These are phyloP conservation scores for Hortaea werneckii DNA, from an alignment of 2,329 filamentous ascomycete species.

Conservation along the genomic window DNA sequence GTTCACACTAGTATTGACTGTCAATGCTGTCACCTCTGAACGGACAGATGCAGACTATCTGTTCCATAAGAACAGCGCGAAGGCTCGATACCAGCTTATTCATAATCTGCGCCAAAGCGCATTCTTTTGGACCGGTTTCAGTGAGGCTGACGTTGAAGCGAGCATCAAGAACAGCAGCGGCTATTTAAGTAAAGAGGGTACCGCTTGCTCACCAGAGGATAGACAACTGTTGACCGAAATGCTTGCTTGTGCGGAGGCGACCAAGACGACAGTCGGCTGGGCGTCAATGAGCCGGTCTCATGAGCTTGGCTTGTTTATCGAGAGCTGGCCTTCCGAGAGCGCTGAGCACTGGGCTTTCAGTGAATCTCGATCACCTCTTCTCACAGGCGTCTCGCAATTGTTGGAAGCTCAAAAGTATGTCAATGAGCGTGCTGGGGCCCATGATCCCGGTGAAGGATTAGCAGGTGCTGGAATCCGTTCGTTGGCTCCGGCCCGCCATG, in stretches of 20 bases:
- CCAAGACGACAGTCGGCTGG: constrained; percentile 54
- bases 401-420: constrained; percentile 47
- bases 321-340: constrained; percentile 53
- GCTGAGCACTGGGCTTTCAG: constrained; percentile 58
- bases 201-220: constrained; percentile 53
- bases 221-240: constrained; percentile 50
- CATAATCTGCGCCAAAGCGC: constrained; percentile 72
- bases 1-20: constrained; percentile 73
- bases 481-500: constrained; percentile 11
- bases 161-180: constrained; percentile 55
- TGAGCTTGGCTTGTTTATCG: constrained; percentile 66
- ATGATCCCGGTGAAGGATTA: constrained; percentile 23
- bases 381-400: constrained; percentile 50
- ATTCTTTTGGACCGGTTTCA: constrained; percentile 77
- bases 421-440: constrained; percentile 22
- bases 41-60: constrained; percentile 77
- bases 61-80: constrained; percentile 66
- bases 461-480: constrained; percentile 21
- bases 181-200: constrained; percentile 55
- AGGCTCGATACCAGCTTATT: constrained; percentile 57
- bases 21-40: constrained; percentile 83
- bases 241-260: constrained; percentile 53
- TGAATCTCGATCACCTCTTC: constrained; percentile 35
- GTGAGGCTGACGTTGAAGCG: constrained; percentile 49
- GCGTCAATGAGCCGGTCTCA: constrained; percentile 57